Conservation (phyloP, 2,329 filamentous ascomycete species). For the Colletotrichum spinosum region DNA sequence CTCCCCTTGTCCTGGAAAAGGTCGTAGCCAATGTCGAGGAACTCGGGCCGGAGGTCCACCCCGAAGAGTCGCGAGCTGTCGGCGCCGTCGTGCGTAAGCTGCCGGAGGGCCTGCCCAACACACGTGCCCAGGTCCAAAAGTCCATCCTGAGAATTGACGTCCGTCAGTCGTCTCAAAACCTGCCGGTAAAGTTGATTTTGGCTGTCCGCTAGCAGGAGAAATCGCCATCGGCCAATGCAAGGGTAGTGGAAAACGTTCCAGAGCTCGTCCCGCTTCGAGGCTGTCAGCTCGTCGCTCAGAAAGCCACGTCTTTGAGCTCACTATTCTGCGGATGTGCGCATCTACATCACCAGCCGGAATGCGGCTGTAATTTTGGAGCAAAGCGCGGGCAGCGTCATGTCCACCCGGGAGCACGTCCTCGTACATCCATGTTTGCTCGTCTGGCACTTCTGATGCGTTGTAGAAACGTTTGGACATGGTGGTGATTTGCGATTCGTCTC, state of each 20-base stretch:
- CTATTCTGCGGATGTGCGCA: slow-evolving; percentile 49
- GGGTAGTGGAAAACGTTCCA: slow-evolving; percentile 59
- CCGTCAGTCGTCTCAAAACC: slow-evolving; percentile 55
- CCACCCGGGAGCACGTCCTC: slow-evolving; percentile 48
- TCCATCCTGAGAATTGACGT: slow-evolving; percentile 51
- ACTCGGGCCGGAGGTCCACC: slow-evolving; percentile 59
- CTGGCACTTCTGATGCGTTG: slow-evolving; percentile 9
- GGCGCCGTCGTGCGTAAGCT: slow-evolving; percentile 63
- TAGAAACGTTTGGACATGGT: slow-evolving; percentile 1
- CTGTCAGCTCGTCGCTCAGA: slow-evolving; percentile 26
- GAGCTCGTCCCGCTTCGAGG: slow-evolving; percentile 55
- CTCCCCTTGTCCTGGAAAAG: slow-evolving; percentile 70
- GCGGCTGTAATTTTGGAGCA: slow-evolving; percentile 53
- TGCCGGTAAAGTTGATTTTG: slow-evolving; percentile 56
- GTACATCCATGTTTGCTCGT: slow-evolving; percentile 20
- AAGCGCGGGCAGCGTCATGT: slow-evolving; percentile 49
- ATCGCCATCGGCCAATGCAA: slow-evolving; percentile 63
- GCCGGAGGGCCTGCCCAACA: slow-evolving; percentile 62
- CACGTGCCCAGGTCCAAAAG: slow-evolving; percentile 64
- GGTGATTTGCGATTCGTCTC: background rate
- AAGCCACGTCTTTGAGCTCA: slow-evolving; percentile 41
- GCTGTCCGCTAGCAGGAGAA: slow-evolving; percentile 56
- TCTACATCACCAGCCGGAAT: slow-evolving; percentile 50
- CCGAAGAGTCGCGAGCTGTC: slow-evolving; percentile 60
- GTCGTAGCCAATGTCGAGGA: slow-evolving; percentile 70